Evolutionary conservation across 2,329 filamentous ascomycete species (phyloP).

Genomic region (Trichoderma citrinoviride): DNA sequence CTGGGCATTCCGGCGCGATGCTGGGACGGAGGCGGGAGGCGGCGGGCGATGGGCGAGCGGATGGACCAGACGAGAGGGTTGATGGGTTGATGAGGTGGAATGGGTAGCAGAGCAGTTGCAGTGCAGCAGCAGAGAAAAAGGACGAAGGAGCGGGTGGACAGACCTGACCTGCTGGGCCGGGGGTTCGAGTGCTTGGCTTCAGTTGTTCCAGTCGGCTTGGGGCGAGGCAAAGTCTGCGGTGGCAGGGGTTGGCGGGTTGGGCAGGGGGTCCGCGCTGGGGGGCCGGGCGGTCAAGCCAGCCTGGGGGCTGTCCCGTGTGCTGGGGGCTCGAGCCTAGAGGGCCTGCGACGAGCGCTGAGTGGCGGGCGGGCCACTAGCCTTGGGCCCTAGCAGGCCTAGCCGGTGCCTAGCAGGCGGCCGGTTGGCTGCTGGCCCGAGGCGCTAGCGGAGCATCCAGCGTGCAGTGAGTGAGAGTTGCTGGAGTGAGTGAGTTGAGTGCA

Average conservation of each 20-base stretch:
- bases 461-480: background rate
- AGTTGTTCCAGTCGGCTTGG: constrained; percentile 12
- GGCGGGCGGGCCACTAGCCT: constrained; percentile 21
- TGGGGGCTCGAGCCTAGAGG: background rate
- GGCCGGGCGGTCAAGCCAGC: constrained; percentile 22
- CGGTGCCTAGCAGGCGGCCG: background rate
- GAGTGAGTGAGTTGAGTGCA: too few species aligned
- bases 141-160: constrained; percentile 21
- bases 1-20: constrained; percentile 27
- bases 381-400: too few species aligned
- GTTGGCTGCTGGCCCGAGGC: constrained; percentile 11
- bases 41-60: constrained; percentile 1
- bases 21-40: background rate
- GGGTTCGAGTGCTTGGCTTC: too few species aligned
- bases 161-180: constrained; percentile 13
- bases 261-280: background rate
- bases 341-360: constrained; percentile 17
- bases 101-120: background rate
- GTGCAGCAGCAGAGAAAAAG: constrained; percentile 12
- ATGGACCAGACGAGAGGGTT: background rate
- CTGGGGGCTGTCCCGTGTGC: constrained; percentile 21
- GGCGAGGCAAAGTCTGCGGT: constrained; percentile 28
- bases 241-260: constrained; percentile 21
- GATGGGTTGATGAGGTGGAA: background rate
- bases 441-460: constrained; percentile 10